phyloP scores from a whole-genome alignment of 1,284 basidiomycete species.

The Phellinidium pouzarii region DNA sequence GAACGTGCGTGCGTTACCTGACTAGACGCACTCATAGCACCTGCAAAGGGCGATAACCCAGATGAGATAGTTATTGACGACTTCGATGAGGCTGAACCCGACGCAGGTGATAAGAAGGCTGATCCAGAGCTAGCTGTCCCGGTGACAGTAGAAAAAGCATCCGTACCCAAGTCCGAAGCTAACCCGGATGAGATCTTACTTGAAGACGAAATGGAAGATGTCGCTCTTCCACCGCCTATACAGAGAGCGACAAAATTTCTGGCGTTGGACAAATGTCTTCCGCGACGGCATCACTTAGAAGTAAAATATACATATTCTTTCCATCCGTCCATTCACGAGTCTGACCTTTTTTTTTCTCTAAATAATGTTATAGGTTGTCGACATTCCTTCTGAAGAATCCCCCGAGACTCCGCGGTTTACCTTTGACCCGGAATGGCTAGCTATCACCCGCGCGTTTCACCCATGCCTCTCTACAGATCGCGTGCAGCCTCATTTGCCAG shows the following conservation, averaged over 20 bases:
- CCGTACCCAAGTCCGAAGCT: constrained; percentile 16
- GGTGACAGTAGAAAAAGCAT: constrained; percentile 17
- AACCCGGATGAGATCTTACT: constrained; percentile 72
- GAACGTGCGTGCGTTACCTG: not conserved
- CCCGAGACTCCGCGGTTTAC: constrained; percentile 35
- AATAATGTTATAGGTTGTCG: constrained; percentile 51
- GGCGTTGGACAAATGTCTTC: constrained; percentile 90
- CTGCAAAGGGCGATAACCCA: constrained; percentile 37
- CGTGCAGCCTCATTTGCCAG: constrained; percentile 52
- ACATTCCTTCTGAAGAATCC: constrained; percentile 40
- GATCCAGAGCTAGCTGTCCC: not conserved
- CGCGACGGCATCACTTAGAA: constrained; percentile 79
- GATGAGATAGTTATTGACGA: constrained; percentile 64
- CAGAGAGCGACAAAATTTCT: constrained; percentile 68
- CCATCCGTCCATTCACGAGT: constrained; percentile 17
- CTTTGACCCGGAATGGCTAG: constrained; percentile 91
- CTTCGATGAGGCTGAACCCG: constrained; percentile 31
- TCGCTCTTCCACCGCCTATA: constrained; percentile 29
- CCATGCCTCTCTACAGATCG: constrained; percentile 59
- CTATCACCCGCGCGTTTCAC: constrained; percentile 84
- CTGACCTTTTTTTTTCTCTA: constrained; percentile 9
- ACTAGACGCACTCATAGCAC: constrained; percentile 11
- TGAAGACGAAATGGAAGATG: constrained; percentile 51
- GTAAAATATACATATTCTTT: too few relatives aligned
- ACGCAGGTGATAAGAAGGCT: not conserved